Base-by-base conservation (phyloP, 2,329 filamentous ascomycete species). In the Talaromyces sp. region DNA sequence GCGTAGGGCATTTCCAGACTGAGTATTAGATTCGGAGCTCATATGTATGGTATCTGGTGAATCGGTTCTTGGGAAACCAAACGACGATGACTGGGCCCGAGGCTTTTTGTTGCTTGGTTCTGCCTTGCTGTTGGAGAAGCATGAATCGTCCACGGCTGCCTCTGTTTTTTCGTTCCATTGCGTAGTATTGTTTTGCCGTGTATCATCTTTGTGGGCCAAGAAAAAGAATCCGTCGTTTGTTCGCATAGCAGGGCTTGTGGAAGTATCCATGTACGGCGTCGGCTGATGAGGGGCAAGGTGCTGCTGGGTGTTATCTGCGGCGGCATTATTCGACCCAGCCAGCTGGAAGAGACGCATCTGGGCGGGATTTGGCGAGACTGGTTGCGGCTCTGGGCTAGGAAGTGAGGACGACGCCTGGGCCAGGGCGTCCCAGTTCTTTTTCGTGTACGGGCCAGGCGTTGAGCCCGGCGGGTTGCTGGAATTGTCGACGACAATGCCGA, bases 391-490 rank as follows among this genome's bases (percentile, higher is more conserved):
- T 11, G 70, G 69, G 56, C 66, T 73, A 0, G 90, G 83, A 7
- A 91, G 77, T 64, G 87, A 83, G 63, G 86, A 86, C 2, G 90
- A 89, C 9, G 89, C 83, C 2, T 84, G 83, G 17, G 87, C 84
- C 21, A 86, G 83, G 9, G 88, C 83, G 66, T 88, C 90, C 89
- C 90, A 93, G 73, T 90, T 90, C 65, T 86, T 85, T 60, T 85
- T 85, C 1, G 86, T 81, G 63, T 89, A 80, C 35, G 81, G 80
- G 4, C 81, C 83, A 26, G 77, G 75, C 63, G 76, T 79, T 2
- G 87, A 88, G 57, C 88, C 86, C 63, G 86, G 82, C 26, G 83
- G 80, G 63, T 90, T 86, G 59, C 76, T 80, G 21, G 84, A 73
- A 61, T 66, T 69, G 50, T 91, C 87, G 63, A 90, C 77, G 31